Evolutionary conservation across 2,329 filamentous ascomycete genomes (phyloP), one percentile per base, ranked within the genome.

Genomic region (Westerdykella sp.): DNA sequence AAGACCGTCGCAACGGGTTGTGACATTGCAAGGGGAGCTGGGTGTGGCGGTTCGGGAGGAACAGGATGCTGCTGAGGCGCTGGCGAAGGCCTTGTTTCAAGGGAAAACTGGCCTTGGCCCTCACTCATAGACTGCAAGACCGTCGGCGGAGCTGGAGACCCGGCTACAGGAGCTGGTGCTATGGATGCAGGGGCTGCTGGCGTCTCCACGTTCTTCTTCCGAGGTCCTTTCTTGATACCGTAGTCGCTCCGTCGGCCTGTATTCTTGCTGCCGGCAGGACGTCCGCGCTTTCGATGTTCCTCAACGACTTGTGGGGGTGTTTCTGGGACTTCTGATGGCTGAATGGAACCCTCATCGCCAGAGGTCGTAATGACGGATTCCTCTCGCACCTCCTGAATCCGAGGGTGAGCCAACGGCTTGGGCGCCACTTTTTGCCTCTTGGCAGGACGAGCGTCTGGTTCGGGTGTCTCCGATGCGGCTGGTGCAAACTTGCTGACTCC

Each of bases 181-280:
- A 31, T 39, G 34, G 53, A 53, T 14, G 54, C 56, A 21, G 46
- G 45, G 13, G 55, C 50, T 10, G 51, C 48, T 18, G 44, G 46
- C 10, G 53, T 46, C 31, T 63, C 60, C 18, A 45, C 50, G n/a
- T 47, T 45, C 49, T 63, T 63, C 49, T 65, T 67, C 9, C 72
- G 59, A 5, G 72, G 72, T 2, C 72, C 72, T 45, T 75, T 75
- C 47, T 73, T 73, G 43, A 74, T 65, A 2, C 72, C 72, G 25
- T 68, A 72, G 47, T 74, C 73, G 40, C 68, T 70, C 15, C 73
- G 62, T 44, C 69, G 62, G 21, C 67, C 65, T 22, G 66, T 54
- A 37, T 74, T 74, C 55, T 73, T 74, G 47, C 71, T 73, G 0
- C 72, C 72, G 3, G 70, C 69, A 25, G 63, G 63, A 28, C 65